These are phyloP conservation scores for Moricandia moricandioides DNA, from an alignment of 345 rosid species.

Conservation along the genomic window DNA sequence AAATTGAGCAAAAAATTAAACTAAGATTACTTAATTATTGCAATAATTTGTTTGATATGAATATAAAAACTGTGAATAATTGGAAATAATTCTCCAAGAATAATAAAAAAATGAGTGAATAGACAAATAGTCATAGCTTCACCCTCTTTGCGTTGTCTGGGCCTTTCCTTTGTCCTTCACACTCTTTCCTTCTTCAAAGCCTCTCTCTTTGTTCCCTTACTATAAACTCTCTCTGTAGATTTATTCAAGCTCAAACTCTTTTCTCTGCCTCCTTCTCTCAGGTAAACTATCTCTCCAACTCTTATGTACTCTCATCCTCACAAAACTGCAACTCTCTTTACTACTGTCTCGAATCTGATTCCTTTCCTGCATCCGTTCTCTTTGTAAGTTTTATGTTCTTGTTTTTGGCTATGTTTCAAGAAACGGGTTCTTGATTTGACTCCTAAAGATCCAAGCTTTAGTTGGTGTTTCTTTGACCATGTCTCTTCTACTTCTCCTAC, in stretches of 20 bases:
- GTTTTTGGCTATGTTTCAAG: background rate
- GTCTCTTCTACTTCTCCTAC: background rate
- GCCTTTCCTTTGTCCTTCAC: slow-evolving; percentile 33
- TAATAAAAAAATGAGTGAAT: background rate
- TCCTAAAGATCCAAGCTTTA: slow-evolving; percentile 2
- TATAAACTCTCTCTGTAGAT: slow-evolving; percentile 20
- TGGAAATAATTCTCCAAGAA: background rate
- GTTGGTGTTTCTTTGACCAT: background rate
- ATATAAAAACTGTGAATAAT: background rate
- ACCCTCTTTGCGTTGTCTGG: slow-evolving; percentile 35
- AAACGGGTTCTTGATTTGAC: slow-evolving; percentile 14
- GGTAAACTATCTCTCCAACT: slow-evolving; percentile 2
- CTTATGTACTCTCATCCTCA: background rate
- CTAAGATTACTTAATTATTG: background rate
- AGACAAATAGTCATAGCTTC: slow-evolving; percentile 31
- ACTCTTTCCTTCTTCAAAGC: slow-evolving; percentile 31
- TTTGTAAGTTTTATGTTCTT: background rate
- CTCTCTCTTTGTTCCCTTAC: background rate
- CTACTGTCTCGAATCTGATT: slow-evolving; percentile 20
- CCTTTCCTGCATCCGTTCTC: slow-evolving; percentile 8
- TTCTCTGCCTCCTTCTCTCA: slow-evolving; percentile 18
- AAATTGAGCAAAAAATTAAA: background rate
- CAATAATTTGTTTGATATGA: background rate
- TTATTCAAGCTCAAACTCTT: slow-evolving; percentile 12
- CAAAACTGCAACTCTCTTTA: background rate